phyloP scores from a whole-genome alignment of 441 rosid genomes.

The Adansonia gregorii region DNA sequence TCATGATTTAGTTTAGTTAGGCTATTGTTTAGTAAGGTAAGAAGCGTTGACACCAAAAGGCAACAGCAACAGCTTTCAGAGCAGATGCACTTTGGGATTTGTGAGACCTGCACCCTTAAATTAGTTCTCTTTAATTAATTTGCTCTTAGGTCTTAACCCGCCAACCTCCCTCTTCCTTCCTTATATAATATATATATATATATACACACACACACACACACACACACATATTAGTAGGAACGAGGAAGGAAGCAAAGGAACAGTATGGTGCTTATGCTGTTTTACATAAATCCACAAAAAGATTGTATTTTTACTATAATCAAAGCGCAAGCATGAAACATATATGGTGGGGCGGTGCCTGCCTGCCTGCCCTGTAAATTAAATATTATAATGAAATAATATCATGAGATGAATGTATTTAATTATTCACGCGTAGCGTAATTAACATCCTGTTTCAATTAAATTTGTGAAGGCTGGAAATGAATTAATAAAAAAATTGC shows the following conservation, averaged over 20 bases:
- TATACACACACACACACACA: too few relatives aligned
- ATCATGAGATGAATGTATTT: too few relatives aligned
- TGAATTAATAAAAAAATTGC: too few relatives aligned
- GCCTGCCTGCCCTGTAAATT: too few relatives aligned
- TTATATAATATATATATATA: background rate
- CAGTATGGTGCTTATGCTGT: background rate
- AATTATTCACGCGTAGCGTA: too few relatives aligned
- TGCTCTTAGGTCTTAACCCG: background rate
- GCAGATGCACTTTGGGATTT: background rate
- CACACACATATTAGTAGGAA: background rate
- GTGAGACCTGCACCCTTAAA: background rate
- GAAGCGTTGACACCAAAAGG: constrained; percentile 19
- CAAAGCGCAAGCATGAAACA: too few relatives aligned
- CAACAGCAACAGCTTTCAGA: background rate
- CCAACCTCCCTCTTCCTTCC: background rate
- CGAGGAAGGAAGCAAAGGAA: background rate
- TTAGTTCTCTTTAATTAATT: background rate
- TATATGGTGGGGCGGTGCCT: too few relatives aligned
- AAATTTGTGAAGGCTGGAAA: too few relatives aligned
- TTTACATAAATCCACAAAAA: too few relatives aligned
- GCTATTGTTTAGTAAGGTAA: background rate
- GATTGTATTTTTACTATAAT: too few relatives aligned
- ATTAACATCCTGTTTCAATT: too few relatives aligned
- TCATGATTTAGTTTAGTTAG: background rate
- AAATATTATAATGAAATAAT: too few relatives aligned